These are phyloP conservation scores for Malassezia pachydermatis DNA, from an alignment of 1,284 basidiomycete genomes.

Conservation along the genomic window DNA sequence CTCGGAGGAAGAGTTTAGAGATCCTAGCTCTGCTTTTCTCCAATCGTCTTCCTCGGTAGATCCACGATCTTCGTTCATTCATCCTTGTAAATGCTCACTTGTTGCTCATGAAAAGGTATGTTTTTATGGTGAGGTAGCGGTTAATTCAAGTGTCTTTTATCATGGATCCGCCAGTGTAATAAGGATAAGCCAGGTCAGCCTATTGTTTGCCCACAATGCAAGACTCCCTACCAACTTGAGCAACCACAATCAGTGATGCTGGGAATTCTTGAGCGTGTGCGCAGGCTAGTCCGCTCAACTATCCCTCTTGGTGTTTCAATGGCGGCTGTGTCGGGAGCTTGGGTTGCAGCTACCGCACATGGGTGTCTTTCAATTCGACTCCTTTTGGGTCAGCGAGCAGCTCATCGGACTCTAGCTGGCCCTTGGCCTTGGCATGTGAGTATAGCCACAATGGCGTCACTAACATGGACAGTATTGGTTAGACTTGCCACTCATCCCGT, in stretches of 20 bases:
- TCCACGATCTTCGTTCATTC: conserved; percentile 11
- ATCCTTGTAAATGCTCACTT: conserved; percentile 16
- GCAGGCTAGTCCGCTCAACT: not conserved
- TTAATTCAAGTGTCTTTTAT: conserved; percentile 12
- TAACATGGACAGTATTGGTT: conserved; percentile 33
- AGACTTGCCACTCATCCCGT: conserved; percentile 41
- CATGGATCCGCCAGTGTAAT: conserved; percentile 15
- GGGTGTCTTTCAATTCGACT: conserved; percentile 14
- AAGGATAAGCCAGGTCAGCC: conserved; percentile 3
- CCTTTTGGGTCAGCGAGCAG: conserved; percentile 8
- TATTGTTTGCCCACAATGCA: conserved; percentile 14
- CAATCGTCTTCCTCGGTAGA: not conserved
- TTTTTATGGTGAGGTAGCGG: not conserved
- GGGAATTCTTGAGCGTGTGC: not conserved
- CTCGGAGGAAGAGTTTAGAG: conserved; percentile 7
- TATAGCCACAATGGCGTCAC: not conserved
- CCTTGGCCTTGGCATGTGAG: conserved; percentile 19
- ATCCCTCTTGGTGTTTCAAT: conserved; percentile 6
- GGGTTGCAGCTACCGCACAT: conserved; percentile 15
- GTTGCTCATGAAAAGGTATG: conserved; percentile 18
- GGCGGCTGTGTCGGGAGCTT: conserved; percentile 1
- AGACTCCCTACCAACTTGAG: conserved; percentile 6
- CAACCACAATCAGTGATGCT: conserved; percentile 3
- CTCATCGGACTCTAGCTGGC: not conserved
- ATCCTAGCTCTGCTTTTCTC: not conserved